A percentile compares a stretch with the other conserved stretches of the same genome.
Evolutionary conservation across 2,329 filamentous ascomycete species (phyloP).

Genomic region (Fusarium sambucinum): DNA sequence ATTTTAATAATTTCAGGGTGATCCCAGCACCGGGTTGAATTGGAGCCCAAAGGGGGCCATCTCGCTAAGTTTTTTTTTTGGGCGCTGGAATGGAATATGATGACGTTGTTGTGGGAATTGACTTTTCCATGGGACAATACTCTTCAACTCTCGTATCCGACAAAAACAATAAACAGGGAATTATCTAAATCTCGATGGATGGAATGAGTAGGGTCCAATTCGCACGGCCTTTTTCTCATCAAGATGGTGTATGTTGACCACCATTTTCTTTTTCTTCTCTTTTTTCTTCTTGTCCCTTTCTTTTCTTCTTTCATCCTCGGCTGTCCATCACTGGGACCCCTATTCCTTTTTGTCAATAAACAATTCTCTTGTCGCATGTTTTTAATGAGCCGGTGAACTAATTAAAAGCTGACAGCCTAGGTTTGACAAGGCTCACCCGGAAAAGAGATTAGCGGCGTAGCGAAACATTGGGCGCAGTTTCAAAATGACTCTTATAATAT

Average conservation of each 20-base stretch:
- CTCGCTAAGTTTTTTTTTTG: not conserved
- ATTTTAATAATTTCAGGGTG: conserved; percentile 39
- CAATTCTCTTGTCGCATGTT: conserved; percentile 11
- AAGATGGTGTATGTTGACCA: conserved; percentile 2
- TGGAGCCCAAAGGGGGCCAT: conserved; percentile 31
- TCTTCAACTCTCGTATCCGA: not conserved
- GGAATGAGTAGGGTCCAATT: conserved; percentile 17
- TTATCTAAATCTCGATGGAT: conserved; percentile 16
- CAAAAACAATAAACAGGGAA: conserved; percentile 4
- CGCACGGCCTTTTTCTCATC: not conserved
- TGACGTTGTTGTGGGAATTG: not conserved
- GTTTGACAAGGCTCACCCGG: not conserved
- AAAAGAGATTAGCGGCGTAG: conserved; percentile 4
- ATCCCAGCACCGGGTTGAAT: conserved; percentile 29
- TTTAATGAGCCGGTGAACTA: not conserved
- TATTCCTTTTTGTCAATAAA: not conserved
- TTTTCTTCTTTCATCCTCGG: conserved; percentile 6
- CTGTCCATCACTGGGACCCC: not conserved
- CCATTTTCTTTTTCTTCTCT: not conserved
- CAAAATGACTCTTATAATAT: conserved; percentile 2
- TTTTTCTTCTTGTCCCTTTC: not conserved
- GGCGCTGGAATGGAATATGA: conserved; percentile 14
- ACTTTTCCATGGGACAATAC: not conserved
- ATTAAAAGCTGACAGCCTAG: not conserved
- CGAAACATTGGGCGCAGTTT: conserved; percentile 20